Percentiles rank a stretch among this genome's conserved stretches.
Evolutionary conservation across 2,329 filamentous ascomycete species (phyloP).

Genomic region (Leptographium galeiforme): DNA sequence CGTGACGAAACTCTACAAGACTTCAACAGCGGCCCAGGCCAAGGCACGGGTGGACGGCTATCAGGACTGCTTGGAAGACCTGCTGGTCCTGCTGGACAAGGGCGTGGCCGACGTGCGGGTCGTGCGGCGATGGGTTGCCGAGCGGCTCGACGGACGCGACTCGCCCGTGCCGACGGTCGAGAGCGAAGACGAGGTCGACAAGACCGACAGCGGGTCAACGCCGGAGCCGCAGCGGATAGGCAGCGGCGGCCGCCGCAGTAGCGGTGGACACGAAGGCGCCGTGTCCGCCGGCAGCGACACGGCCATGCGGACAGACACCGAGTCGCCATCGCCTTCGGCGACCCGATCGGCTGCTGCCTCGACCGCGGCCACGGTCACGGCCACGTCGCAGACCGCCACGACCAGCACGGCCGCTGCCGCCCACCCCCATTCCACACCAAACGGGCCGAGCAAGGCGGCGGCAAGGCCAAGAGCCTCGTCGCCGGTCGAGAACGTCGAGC

Average conservation of each 20-base stretch:
- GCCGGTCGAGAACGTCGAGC: conserved; percentile 5
- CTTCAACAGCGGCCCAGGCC: conserved; percentile 63
- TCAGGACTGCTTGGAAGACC: conserved; percentile 83
- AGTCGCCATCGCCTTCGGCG: conserved; percentile 13
- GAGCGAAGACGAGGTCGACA: conserved; percentile 50
- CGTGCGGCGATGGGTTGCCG: conserved; percentile 51
- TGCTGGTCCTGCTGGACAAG: conserved; percentile 73
- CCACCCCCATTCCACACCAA: neutral
- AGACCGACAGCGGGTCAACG: conserved; percentile 45
- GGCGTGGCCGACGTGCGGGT: conserved; percentile 63
- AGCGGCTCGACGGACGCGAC: conserved; percentile 53
- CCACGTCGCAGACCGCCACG: neutral
- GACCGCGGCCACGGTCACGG: neutral
- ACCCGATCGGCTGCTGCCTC: neutral
- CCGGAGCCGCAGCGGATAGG: conserved; percentile 30
- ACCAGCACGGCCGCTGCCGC: neutral
- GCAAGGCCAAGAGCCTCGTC: neutral
- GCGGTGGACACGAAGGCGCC: conserved; percentile 9
- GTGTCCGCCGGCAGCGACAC: conserved; percentile 15
- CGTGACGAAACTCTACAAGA: conserved; percentile 94
- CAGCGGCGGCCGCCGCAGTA: conserved; percentile 23
- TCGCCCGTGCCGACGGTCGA: conserved; percentile 30
- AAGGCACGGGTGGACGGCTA: conserved; percentile 72
- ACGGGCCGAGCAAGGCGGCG: conserved; percentile 1
- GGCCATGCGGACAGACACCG: conserved; percentile 23